Conservation (phyloP, 2,329 filamentous ascomycete genomes). For the Colletotrichum sp. region DNA sequence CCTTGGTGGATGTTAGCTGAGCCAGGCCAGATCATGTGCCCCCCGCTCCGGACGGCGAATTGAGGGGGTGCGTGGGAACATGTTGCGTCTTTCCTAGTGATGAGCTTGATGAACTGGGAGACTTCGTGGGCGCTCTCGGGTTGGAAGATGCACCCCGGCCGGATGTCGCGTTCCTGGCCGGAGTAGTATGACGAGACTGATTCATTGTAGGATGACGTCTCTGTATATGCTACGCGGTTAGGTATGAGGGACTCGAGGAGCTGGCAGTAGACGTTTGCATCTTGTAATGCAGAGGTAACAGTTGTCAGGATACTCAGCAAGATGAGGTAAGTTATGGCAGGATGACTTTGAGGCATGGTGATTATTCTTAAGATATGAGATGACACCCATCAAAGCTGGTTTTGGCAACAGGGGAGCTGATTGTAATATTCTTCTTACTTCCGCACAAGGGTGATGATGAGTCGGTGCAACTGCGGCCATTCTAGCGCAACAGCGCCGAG, state of each 20-base stretch:
- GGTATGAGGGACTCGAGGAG: background rate
- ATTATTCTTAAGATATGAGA: background rate
- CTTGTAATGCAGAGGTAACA: background rate
- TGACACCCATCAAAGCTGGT: background rate
- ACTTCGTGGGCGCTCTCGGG: background rate
- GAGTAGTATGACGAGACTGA: slow-evolving; percentile 9
- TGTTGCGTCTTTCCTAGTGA: background rate
- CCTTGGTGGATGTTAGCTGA: slow-evolving; percentile 10
- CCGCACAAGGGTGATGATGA: background rate
- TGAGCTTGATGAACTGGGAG: background rate
- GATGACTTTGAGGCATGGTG: background rate
- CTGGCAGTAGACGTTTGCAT: background rate
- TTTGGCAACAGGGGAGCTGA: background rate
- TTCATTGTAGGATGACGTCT: background rate
- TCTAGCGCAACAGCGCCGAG: background rate
- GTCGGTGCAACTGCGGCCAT: background rate
- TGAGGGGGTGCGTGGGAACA: background rate
- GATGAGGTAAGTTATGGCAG: background rate
- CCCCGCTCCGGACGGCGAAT: slow-evolving; percentile 10
- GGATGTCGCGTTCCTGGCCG: slow-evolving; percentile 9
- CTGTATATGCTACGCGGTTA: background rate
- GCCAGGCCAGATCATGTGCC: background rate
- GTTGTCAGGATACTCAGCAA: background rate
- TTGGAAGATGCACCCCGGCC: slow-evolving; percentile 18
- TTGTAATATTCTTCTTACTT: background rate